phyloP scores from a whole-genome alignment of 2,329 filamentous ascomycete species.

The Pseudogymnoascus sp. region DNA sequence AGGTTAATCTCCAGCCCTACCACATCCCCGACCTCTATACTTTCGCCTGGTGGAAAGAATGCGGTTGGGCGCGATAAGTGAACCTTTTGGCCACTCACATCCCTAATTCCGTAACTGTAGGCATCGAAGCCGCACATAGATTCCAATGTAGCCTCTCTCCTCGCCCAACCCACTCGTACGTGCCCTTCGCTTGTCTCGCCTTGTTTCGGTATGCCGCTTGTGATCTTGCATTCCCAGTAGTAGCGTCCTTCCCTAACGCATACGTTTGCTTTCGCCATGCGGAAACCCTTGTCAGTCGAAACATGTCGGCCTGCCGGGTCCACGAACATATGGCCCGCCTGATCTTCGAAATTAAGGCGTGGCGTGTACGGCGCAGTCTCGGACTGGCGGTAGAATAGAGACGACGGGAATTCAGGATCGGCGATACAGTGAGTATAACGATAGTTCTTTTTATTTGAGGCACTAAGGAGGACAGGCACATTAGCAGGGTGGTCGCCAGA shows the following conservation, averaged over 20 bases:
- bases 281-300: constrained; percentile 86
- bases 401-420: constrained; percentile 78
- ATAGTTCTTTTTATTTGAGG: constrained; percentile 65
- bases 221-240: constrained; percentile 91
- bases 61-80: constrained; percentile 90
- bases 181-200: constrained; percentile 37
- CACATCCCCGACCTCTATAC: constrained; percentile 83
- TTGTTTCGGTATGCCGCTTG: constrained; percentile 58
- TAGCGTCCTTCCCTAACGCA: constrained; percentile 81
- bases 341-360: constrained; percentile 88
- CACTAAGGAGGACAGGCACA: constrained; percentile 30
- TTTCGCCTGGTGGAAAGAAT: constrained; percentile 71
- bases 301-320: constrained; percentile 67
- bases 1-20: constrained; percentile 89
- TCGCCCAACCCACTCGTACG: constrained; percentile 80
- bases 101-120: constrained; percentile 89
- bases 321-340: constrained; percentile 77
- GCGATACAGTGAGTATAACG: constrained; percentile 87
- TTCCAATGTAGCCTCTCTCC: constrained; percentile 73
- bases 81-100: constrained; percentile 83
- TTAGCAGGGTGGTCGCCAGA: neutral
- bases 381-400: constrained; percentile 80
- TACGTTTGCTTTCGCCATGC: constrained; percentile 85
- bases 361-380: constrained; percentile 78
- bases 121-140: constrained; percentile 80